Evolutionary conservation across 2,329 filamentous ascomycete species (phyloP).

Genomic region (Colletotrichum sp.): DNA sequence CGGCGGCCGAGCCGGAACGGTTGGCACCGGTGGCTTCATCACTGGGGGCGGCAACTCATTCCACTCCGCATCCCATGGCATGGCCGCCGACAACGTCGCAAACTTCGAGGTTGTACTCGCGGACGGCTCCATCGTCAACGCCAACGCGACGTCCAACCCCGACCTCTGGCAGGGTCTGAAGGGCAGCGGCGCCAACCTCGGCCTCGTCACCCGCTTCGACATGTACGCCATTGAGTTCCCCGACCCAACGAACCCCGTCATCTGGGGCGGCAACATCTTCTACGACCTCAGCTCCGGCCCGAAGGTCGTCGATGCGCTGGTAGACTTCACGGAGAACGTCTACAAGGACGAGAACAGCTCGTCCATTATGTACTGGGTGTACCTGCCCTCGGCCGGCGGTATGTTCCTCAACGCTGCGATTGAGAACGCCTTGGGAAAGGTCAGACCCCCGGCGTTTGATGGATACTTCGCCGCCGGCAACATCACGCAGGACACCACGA

Average conservation of each 20-base stretch:
- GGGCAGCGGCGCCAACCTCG: constrained; percentile 53
- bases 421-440: constrained; percentile 32
- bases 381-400: constrained; percentile 32
- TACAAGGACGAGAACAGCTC: constrained; percentile 36
- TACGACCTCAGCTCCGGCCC: constrained; percentile 26
- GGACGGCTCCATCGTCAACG: constrained; percentile 46
- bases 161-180: constrained; percentile 53
- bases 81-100: constrained; percentile 49
- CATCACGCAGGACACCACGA: constrained; percentile 29
- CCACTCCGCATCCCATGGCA: constrained; percentile 43
- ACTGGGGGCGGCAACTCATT: constrained; percentile 42
- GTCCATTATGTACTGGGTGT: constrained; percentile 37
- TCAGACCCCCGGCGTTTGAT: constrained; percentile 34
- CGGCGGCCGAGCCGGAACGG: constrained; percentile 39
- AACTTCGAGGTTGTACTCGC: constrained; percentile 54
- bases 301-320: constrained; percentile 33
- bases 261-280: constrained; percentile 36
- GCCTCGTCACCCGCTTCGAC: constrained; percentile 39
- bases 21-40: constrained; percentile 40
- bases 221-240: constrained; percentile 34
- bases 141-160: constrained; percentile 38
- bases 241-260: constrained; percentile 27
- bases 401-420: constrained; percentile 35
- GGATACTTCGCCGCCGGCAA: constrained; percentile 28
- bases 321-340: constrained; percentile 35